A percentile compares a stretch with the other conserved stretches of the same genome.
Evolutionary conservation across 1,284 basidiomycete species (phyloP).

Genomic region (Hypsizygus ulmarius): DNA sequence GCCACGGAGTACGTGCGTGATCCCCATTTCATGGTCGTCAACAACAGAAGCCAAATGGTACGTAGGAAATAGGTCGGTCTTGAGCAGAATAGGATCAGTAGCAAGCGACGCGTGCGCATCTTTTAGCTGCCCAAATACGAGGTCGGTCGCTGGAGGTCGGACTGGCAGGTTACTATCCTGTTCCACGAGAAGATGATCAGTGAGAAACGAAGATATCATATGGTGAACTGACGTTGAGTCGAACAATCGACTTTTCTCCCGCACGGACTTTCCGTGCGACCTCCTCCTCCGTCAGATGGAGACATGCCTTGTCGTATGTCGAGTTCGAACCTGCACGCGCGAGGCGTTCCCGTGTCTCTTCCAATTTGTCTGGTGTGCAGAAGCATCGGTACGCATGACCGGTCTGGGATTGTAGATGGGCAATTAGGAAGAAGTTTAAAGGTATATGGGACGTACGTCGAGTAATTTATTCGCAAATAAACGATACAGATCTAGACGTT

Average conservation of each 20-base stretch:
- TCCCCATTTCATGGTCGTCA: constrained; percentile 94
- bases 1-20: constrained; percentile 93
- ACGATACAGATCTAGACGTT: constrained; percentile 84
- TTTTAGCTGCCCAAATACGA: constrained; percentile 74
- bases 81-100: constrained; percentile 92
- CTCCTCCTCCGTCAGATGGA: constrained; percentile 85
- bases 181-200: not conserved
- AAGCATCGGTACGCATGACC: constrained; percentile 96
- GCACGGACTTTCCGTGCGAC: constrained; percentile 69
- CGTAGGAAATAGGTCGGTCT: constrained; percentile 91
- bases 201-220: constrained; percentile 1
- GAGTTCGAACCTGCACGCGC: constrained; percentile 69
- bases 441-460: constrained; percentile 46
- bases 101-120: constrained; percentile 75
- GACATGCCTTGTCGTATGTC: constrained; percentile 84
- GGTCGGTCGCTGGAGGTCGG: constrained; percentile 51
- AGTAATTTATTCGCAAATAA: constrained; percentile 73
- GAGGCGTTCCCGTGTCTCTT: constrained; percentile 64
- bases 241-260: constrained; percentile 79
- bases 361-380: constrained; percentile 72
- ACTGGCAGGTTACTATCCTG: constrained; percentile 55
- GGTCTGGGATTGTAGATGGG: constrained; percentile 42
- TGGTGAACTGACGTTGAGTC: constrained; percentile 70
- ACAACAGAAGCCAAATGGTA: constrained; percentile 97
- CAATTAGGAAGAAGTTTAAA: not conserved